Conservation (phyloP, 164 flowering plant genomes). For the Piper longum region DNA sequence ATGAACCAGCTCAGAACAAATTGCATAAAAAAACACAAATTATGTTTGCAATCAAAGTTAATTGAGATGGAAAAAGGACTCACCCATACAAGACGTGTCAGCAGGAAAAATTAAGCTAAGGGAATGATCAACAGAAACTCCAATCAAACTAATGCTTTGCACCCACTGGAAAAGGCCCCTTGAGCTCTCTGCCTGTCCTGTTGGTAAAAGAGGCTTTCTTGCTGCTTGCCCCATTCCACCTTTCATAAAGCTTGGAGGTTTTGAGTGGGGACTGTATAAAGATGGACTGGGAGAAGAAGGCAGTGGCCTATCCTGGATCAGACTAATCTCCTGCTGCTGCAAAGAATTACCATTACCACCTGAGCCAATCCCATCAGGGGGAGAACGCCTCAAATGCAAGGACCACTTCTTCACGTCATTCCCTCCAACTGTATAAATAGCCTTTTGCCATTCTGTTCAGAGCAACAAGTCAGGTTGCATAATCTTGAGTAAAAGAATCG, state of each 20-base stretch:
- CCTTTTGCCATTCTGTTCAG: slow-evolving; percentile 92
- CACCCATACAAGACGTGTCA: slow-evolving; percentile 54
- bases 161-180: slow-evolving; percentile 88
- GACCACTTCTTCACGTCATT: slow-evolving; percentile 92
- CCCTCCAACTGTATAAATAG: slow-evolving; percentile 77
- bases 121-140: slow-evolving; percentile 70
- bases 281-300: slow-evolving; percentile 74
- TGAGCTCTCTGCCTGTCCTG: slow-evolving; percentile 55
- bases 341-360: slow-evolving; percentile 60
- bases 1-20: background rate
- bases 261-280: slow-evolving; percentile 59
- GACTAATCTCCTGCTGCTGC: slow-evolving; percentile 78
- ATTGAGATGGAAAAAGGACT: background rate
- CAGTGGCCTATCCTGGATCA: slow-evolving; percentile 69
- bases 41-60: no score
- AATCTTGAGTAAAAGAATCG: background rate
- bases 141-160: slow-evolving; percentile 77
- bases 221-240: slow-evolving; percentile 59
- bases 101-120: slow-evolving; percentile 57
- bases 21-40: background rate
- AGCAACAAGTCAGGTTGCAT: background rate
- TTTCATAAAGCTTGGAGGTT: slow-evolving; percentile 59
- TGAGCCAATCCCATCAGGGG: slow-evolving; percentile 58
- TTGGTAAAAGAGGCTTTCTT: slow-evolving; percentile 61
- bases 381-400: slow-evolving; percentile 60